Base-by-base conservation (phyloP, 2,329 filamentous ascomycete species). In the Penicillium sp. region DNA sequence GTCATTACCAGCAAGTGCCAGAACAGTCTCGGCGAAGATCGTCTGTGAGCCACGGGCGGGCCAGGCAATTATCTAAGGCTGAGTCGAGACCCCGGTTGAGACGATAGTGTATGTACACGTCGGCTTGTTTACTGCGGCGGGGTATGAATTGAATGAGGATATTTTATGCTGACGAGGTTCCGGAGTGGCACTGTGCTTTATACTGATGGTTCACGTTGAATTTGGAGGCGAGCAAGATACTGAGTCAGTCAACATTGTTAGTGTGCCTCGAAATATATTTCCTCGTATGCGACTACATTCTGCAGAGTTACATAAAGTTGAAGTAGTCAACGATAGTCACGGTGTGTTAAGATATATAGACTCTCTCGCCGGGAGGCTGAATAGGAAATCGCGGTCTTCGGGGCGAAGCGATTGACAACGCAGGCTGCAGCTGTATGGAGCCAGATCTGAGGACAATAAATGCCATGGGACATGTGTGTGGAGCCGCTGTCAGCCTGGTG, bases 401-500 rank as follows among this genome's bases (percentile, higher is more conserved):
- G 23, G 10, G 27, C 6, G 12, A 7, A 41, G 23, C n/a, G 17
- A 20, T 13, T 42, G 17, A 30, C 4, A 42, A 8, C 23, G 17
- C 36, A 26, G 26, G 10, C n/a, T 13, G 17, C 20, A 27, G 39
- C 12, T 20, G n/a, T 29, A 42, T 5, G n/a, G n/a, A n/a, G n/a
- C 13, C 20, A 10, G 23, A 40, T 37, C 37, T 40, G n/a, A 26
- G n/a, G n/a, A 26, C 9, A 18, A 27, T 13, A 40, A 40, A 13
- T 40, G 15, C n/a, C 39, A 26, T 15, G 26, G 10, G 39, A 7
- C 24, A 45, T 34, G 13, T 6, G 24, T 20, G 42, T 32, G 42
- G 33, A 41, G 49, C 36, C 21, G 12, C 33, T 17, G 39, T 30
- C 39, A 29, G 39, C 24, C 39, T n/a, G n/a, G n/a, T n/a, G n/a